Base-by-base conservation (phyloP, 257 asterid species). In the Salvia splendens region DNA sequence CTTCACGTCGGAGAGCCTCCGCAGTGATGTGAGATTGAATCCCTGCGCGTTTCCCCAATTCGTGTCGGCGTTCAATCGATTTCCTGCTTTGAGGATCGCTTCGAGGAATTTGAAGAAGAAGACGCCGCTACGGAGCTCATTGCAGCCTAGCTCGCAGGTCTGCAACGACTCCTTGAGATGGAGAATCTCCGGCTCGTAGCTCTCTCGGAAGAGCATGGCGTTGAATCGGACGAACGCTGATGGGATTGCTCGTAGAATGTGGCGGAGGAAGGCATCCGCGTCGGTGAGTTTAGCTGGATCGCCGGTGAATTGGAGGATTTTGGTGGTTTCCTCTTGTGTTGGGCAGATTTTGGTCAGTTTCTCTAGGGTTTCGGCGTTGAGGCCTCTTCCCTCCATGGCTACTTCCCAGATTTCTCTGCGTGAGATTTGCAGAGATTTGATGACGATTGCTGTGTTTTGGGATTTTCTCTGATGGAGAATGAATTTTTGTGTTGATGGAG, bases 51-150 rank as follows among this genome's bases (percentile, higher is more conserved):
- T 79, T 38, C 97, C 97, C 61, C 98, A 69, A 0, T 78, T 79
- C 0, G 96, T 91, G 57, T 96, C 98, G 15, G 89, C 94, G 59
- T 91, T 91, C 96, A 91, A 75, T 70, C 82, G 68, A 54, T 91
- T 91, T 3, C 98, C 98, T 40, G 98, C 94, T 68, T 84, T 91
- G 17, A 91, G 95, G 66, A 89, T 85, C 33, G 96, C 98, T 77
- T 91, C 96, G 24, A 91, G 80, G 12, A 91, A 90, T 65, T 87
- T 87, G 12, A 80, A 78, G 79, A 91, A 89, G 63, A 87, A 45
- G 15, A 94, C 91, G 0, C 85, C 76, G 52, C 61, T 80, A 28
- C 92, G 73, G 52, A 91, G 52, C 48, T 91, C 96, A 64, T 77
- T 89, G 57, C 95, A 91, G n/a, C 79, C 89, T 57, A 81, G 61